These are phyloP conservation scores for Oxalis stricta DNA, from an alignment of 441 rosid genomes.

Conservation along the genomic window DNA sequence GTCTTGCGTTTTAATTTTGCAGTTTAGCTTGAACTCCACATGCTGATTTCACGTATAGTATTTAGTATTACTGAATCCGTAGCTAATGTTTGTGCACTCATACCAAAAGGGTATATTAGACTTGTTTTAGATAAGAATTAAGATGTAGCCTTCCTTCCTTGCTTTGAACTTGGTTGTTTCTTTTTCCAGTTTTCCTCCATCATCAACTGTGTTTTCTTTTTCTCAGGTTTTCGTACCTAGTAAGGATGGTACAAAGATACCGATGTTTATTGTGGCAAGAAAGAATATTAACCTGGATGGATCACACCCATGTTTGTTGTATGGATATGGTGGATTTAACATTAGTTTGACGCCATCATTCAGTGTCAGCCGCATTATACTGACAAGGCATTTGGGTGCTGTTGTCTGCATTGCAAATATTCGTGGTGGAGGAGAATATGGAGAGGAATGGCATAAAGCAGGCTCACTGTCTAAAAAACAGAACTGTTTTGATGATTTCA, in stretches of 20 bases:
- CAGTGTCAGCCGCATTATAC: slow-evolving; percentile 50
- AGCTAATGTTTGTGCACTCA: too few species aligned
- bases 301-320: slow-evolving; percentile 81
- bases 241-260: slow-evolving; percentile 78
- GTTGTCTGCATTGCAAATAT: slow-evolving; percentile 76
- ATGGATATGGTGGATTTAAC: slow-evolving; percentile 92
- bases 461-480: slow-evolving; percentile 77
- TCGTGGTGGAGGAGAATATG: slow-evolving; percentile 98
- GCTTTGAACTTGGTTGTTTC: not conserved
- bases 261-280: slow-evolving; percentile 64
- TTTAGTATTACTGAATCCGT: too few species aligned
- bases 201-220: slow-evolving; percentile 2
- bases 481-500: slow-evolving; percentile 88
- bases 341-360: slow-evolving; percentile 76
- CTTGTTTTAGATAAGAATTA: too few species aligned
- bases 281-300: slow-evolving; percentile 61
- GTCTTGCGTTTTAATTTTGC: not conserved
- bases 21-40: too few species aligned
- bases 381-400: slow-evolving; percentile 61
- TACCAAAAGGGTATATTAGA: too few species aligned
- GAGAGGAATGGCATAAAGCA: slow-evolving; percentile 96
- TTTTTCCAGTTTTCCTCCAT: not conserved
- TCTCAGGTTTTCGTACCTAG: slow-evolving; percentile 68
- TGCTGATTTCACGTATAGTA: not conserved
- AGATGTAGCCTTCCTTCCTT: not conserved